Evolutionary conservation across 192 early-diverging fungal species (phyloP).

Genomic region (Lunasporangiospora selenospora): DNA sequence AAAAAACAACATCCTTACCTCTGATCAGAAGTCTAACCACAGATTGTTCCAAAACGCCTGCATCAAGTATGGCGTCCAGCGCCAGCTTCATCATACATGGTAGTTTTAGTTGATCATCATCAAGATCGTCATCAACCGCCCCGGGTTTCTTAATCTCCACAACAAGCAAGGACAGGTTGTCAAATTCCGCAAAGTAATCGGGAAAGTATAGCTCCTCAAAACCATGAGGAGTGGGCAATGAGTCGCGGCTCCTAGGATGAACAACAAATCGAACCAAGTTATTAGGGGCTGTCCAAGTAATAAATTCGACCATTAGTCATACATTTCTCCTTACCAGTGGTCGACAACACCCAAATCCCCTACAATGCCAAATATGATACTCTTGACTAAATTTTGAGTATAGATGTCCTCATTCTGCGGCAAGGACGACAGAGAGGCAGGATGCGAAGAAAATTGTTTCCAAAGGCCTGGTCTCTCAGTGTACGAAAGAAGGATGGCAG

Average conservation of each 20-base stretch:
- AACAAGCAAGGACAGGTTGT: constrained; percentile 4
- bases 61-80: constrained; percentile 5
- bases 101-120: constrained; percentile 14
- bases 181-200: constrained; percentile 25
- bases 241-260: too few species aligned
- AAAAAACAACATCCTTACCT: too few species aligned
- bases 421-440: neutral
- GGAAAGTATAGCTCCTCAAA: constrained; percentile 19
- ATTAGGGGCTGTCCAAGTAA: too few species aligned
- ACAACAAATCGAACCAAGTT: too few species aligned
- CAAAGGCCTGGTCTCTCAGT: constrained; percentile 6
- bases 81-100: constrained; percentile 17
- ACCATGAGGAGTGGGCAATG: constrained; percentile 10
- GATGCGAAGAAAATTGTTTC: constrained; percentile 7
- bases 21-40: constrained; percentile 11
- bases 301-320: too few species aligned
- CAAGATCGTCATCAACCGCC: constrained; percentile 2
- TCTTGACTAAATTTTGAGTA: too few species aligned
- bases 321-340: too few species aligned
- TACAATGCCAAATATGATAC: too few species aligned
- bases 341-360: too few species aligned
- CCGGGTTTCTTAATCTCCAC: constrained; percentile 20
- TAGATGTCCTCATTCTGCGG: too few species aligned
- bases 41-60: constrained; percentile 1
- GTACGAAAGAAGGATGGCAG: neutral